Percentiles rank a stretch among this genome's conserved stretches.
These are phyloP conservation scores for Aureobasidium leucospermi DNA, from an alignment of 2,329 filamentous ascomycete species.

Conservation along the genomic window DNA sequence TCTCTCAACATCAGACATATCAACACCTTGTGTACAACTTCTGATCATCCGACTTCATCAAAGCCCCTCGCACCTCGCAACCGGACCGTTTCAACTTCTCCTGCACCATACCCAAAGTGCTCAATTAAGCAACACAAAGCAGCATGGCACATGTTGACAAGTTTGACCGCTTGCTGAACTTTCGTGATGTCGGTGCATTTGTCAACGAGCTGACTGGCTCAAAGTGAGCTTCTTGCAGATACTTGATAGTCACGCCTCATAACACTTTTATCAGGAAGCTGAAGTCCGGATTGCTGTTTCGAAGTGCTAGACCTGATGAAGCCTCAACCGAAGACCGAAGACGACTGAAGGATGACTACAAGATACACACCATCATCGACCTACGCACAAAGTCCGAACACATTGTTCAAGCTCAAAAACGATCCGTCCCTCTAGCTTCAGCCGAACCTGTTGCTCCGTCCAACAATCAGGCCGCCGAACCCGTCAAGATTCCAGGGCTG, in stretches of 20 bases:
- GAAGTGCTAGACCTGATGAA: conserved; percentile 66
- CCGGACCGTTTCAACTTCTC: background rate
- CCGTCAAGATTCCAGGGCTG: conserved; percentile 56
- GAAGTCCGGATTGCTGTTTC: conserved; percentile 41
- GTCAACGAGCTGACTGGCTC: conserved; percentile 54
- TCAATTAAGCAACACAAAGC: background rate
- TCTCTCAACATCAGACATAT: background rate
- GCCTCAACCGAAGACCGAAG: conserved; percentile 59
- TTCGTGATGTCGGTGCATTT: conserved; percentile 65
- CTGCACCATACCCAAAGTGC: background rate
- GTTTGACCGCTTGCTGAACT: conserved; percentile 61
- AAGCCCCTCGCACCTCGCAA: background rate
- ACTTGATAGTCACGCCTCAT: background rate
- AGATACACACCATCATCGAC: conserved; percentile 68
- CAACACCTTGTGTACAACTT: no score
- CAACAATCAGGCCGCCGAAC: conserved; percentile 46
- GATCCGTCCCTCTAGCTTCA: conserved; percentile 39
- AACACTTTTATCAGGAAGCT: conserved; percentile 25
- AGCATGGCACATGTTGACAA: conserved; percentile 13
- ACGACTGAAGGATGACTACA: conserved; percentile 51
- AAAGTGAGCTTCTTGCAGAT: conserved; percentile 37
- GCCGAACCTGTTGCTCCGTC: conserved; percentile 39
- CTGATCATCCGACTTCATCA: no score
- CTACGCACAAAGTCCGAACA: conserved; percentile 73
- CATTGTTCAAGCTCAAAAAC: conserved; percentile 58